Conservation (phyloP, 2,329 filamentous ascomycete genomes). For the Cytospora paraplurivora region DNA sequence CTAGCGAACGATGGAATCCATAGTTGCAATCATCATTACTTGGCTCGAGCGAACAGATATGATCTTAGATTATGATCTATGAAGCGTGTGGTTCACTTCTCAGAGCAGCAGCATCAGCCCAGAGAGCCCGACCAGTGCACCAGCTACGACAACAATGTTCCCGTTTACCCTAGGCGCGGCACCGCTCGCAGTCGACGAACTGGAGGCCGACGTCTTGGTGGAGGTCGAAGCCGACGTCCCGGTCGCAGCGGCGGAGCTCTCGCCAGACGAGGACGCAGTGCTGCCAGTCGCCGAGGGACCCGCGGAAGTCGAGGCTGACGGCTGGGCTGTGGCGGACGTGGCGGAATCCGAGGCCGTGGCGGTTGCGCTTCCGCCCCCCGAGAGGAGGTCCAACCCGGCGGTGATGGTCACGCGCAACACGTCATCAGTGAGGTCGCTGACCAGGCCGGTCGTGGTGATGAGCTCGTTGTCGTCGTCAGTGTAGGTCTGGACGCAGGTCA, state of each 20-base stretch:
- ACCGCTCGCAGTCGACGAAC: constrained; percentile 3
- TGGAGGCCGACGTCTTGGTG: background rate
- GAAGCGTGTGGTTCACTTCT: background rate
- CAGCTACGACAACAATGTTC: constrained; percentile 6
- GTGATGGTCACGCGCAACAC: constrained; percentile 22
- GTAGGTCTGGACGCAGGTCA: constrained; percentile 15
- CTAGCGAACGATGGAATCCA: too few relatives aligned
- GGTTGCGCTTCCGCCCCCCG: constrained; percentile 1
- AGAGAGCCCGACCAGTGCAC: constrained; percentile 16
- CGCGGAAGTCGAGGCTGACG: background rate
- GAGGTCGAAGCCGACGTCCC: background rate
- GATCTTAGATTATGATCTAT: background rate
- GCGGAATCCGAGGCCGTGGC: constrained; percentile 7
- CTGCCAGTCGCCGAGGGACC: constrained; percentile 19
- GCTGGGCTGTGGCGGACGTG: constrained; percentile 12
- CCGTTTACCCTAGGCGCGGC: constrained; percentile 6
- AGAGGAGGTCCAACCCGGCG: constrained; percentile 24
- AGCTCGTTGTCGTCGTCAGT: constrained; percentile 16
- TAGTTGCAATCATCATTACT: too few relatives aligned
- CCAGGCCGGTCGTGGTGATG: background rate
- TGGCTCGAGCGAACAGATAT: background rate
- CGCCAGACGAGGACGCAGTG: background rate
- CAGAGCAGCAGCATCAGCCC: constrained; percentile 21
- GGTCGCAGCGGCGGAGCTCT: background rate
- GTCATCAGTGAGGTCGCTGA: constrained; percentile 14